Evolutionary conservation across 345 rosid genomes (phyloP).

Genomic region (Capsella bursapastoris): DNA sequence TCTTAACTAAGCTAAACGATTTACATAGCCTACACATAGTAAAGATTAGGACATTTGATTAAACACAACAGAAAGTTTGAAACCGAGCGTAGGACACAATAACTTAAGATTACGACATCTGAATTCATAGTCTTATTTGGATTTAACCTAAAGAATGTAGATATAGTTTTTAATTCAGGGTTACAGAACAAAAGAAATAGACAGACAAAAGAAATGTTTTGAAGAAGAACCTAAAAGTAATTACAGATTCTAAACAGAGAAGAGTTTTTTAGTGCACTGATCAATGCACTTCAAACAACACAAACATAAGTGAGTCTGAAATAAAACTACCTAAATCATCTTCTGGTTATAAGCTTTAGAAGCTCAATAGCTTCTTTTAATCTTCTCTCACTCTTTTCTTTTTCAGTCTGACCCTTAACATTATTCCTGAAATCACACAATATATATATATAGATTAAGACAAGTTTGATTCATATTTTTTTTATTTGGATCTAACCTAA

Average conservation of each 20-base stretch:
- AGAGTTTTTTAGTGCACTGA: conserved; percentile 13
- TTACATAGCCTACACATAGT: too few relatives aligned
- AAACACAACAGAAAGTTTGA: too few relatives aligned
- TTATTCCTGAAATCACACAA: conserved; percentile 55
- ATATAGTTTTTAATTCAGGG: too few relatives aligned
- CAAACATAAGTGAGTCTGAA: conserved; percentile 9
- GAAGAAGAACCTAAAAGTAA: background rate
- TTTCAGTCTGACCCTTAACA: conserved; percentile 43
- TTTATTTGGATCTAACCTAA: conserved; percentile 6
- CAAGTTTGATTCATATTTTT: conserved; percentile 6
- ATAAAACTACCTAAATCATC: conserved; percentile 34
- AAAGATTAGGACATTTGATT: too few relatives aligned
- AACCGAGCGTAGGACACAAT: too few relatives aligned
- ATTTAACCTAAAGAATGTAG: too few relatives aligned
- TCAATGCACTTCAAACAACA: conserved; percentile 29
- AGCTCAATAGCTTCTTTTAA: conserved; percentile 62
- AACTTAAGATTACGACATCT: background rate
- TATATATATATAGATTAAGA: background rate
- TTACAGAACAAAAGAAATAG: background rate
- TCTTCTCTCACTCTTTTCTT: conserved; percentile 68
- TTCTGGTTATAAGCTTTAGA: conserved; percentile 51
- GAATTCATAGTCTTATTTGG: too few relatives aligned
- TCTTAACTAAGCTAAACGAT: too few relatives aligned
- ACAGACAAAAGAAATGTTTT: background rate
- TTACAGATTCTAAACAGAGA: conserved; percentile 17